phyloP scores from a whole-genome alignment of 257 asterid species.

The Mentha longifolia region DNA sequence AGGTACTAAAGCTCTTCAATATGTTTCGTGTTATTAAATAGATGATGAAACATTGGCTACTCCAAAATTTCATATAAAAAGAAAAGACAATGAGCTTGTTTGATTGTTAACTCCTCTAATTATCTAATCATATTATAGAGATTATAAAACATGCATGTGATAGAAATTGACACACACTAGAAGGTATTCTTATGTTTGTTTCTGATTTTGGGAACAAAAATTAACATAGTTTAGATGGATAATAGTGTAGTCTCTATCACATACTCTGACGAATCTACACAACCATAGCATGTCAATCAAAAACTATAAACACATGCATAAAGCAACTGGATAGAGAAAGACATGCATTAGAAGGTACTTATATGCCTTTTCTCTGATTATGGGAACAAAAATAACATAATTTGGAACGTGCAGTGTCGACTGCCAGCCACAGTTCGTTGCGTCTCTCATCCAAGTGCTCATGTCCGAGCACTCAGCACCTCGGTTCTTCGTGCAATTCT shows the following conservation, averaged over 20 bases:
- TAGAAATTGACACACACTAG: not conserved
- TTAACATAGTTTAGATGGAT: no score
- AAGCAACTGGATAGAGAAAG: no score
- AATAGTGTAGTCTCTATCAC: no score
- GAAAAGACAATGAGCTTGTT: not conserved
- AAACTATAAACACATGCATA: no score
- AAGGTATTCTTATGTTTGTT: not conserved
- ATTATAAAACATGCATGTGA: not conserved
- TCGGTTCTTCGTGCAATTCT: constrained; percentile 91
- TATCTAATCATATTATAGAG: not conserved
- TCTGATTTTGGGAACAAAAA: not conserved
- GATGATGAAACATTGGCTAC: not conserved
- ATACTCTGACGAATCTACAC: no score
- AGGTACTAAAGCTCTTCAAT: constrained; percentile 52
- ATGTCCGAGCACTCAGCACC: constrained; percentile 92
- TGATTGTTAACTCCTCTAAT: not conserved
- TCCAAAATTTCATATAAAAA: not conserved
- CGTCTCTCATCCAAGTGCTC: constrained; percentile 94
- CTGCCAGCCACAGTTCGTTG: constrained; percentile 90
- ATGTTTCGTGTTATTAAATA: not conserved
- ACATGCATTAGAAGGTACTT: not conserved
- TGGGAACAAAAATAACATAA: constrained; percentile 21
- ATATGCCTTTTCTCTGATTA: constrained; percentile 6
- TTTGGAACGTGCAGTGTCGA: constrained; percentile 70
- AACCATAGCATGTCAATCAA: no score